These are phyloP conservation scores for Vachellia collinsii DNA, from an alignment of 306 rosid genomes.

Conservation along the genomic window DNA sequence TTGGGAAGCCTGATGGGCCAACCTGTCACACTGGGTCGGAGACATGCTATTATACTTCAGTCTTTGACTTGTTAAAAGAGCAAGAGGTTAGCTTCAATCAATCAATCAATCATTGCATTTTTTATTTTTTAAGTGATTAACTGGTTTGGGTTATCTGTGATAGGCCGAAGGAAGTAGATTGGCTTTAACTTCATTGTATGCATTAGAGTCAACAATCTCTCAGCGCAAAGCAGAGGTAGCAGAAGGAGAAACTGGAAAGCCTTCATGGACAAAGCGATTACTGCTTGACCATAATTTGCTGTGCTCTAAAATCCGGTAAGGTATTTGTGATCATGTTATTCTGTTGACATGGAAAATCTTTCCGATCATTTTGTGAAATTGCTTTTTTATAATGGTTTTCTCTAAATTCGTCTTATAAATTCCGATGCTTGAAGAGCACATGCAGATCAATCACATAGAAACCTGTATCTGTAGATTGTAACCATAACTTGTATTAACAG, in stretches of 20 bases:
- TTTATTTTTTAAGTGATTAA: constrained; percentile 1
- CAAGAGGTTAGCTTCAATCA: constrained; percentile 61
- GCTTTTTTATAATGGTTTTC: constrained; percentile 6
- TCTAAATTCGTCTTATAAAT: background rate
- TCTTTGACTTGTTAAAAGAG: constrained; percentile 53
- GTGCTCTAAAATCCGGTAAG: constrained; percentile 84
- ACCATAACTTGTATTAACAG: constrained; percentile 42
- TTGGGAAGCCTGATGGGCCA: constrained; percentile 94
- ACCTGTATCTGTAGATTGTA: background rate
- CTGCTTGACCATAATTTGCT: constrained; percentile 61
- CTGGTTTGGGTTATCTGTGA: constrained; percentile 36
- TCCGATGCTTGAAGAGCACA: constrained; percentile 3
- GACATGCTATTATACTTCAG: constrained; percentile 81
- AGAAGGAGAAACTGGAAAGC: constrained; percentile 50
- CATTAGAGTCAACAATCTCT: constrained; percentile 68
- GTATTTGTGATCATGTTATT: constrained; percentile 11
- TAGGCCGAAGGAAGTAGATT: constrained; percentile 60
- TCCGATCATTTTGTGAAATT: background rate
- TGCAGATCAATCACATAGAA: background rate
- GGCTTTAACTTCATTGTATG: constrained; percentile 70
- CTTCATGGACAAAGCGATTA: constrained; percentile 82
- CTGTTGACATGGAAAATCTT: constrained; percentile 18
- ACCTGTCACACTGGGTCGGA: constrained; percentile 92
- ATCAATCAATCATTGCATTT: constrained; percentile 8
- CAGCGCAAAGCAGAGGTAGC: constrained; percentile 68